Evolutionary conservation across 352 stramenopile genomes (phyloP).

Genomic region (Phytophthora lateralis): DNA sequence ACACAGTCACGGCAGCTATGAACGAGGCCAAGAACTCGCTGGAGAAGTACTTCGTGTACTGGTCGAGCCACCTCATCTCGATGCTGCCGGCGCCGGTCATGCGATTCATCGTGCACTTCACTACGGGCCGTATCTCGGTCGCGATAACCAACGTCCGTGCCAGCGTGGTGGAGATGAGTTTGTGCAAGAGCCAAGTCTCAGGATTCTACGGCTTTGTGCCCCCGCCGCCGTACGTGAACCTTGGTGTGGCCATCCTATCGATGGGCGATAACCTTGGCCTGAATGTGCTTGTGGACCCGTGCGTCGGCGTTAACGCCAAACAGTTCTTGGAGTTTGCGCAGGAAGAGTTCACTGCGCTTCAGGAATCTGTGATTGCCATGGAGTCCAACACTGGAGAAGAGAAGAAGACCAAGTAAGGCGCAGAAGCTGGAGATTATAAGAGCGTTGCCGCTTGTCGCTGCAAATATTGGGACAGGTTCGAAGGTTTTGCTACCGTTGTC

Average conservation of each 20-base stretch:
- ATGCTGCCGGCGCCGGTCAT: conserved; percentile 59
- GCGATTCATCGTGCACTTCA: conserved; percentile 58
- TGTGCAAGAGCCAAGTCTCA: conserved; percentile 61
- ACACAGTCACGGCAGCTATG: conserved; percentile 57
- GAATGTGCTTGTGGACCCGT: conserved; percentile 78
- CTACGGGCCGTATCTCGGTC: conserved; percentile 62
- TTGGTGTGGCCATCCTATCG: conserved; percentile 76
- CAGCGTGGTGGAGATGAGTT: conserved; percentile 50
- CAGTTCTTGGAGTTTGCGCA: conserved; percentile 71
- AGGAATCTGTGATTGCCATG: conserved; percentile 35
- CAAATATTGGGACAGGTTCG: conserved; percentile 7
- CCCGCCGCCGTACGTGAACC: conserved; percentile 78
- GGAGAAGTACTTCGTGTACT: conserved; percentile 81
- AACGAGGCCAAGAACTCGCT: conserved; percentile 81
- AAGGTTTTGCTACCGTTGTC: conserved; percentile 5
- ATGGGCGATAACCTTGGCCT: conserved; percentile 72
- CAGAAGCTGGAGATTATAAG: background rate
- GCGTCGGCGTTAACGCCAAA: conserved; percentile 63
- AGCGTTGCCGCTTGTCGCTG: background rate
- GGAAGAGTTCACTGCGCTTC: conserved; percentile 66
- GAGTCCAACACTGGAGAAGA: conserved; percentile 34
- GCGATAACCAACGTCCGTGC: conserved; percentile 74
- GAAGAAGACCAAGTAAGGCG: conserved; percentile 39
- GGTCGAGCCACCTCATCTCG: conserved; percentile 58
- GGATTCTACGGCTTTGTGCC: conserved; percentile 80